A percentile compares a stretch with the other conserved stretches of the same genome.
Conservation (phyloP, 352 stramenopile species). For the Globisporangium splendens region DNA sequence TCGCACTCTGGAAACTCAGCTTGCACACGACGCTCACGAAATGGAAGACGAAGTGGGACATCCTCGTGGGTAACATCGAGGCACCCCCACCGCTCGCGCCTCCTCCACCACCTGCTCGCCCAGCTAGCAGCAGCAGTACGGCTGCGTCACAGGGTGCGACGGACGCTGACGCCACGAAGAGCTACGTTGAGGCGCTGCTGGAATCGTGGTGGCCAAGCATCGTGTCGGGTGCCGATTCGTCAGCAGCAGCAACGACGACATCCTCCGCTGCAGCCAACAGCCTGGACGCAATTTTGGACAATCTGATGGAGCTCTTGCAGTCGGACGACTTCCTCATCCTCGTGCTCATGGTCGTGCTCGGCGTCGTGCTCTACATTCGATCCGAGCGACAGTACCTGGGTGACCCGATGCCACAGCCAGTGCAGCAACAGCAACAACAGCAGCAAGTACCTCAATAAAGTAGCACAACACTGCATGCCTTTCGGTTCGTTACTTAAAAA, state of each 20-base stretch:
- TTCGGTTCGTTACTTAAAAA: too few relatives aligned
- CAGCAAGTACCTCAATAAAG: background rate
- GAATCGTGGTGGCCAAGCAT: slow-evolving; percentile 29
- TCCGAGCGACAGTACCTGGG: slow-evolving; percentile 61
- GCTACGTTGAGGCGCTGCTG: slow-evolving; percentile 25
- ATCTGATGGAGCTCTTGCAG: slow-evolving; percentile 28
- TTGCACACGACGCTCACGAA: slow-evolving; percentile 44
- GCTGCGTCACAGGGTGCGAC: too few relatives aligned
- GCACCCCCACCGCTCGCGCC: slow-evolving; percentile 11
- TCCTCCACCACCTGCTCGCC: too few relatives aligned
- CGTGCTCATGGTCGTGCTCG: slow-evolving; percentile 54
- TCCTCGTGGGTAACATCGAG: slow-evolving; percentile 47
- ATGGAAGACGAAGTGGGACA: slow-evolving; percentile 63
- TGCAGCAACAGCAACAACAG: slow-evolving; percentile 15
- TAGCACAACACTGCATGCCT: too few relatives aligned
- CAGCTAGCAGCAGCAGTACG: background rate
- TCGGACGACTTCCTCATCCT: slow-evolving; percentile 70
- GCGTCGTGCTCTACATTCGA: slow-evolving; percentile 71
- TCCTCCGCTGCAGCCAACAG: too few relatives aligned
- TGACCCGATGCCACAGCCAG: slow-evolving; percentile 16
- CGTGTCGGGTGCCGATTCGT: slow-evolving; percentile 15
- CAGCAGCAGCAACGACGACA: background rate
- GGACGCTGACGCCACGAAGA: slow-evolving; percentile 1
- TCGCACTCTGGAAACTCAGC: slow-evolving; percentile 85
- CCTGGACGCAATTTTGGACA: background rate